phyloP scores from a whole-genome alignment of 108 stramenopile species.

The Asterionellopsis glacialis region DNA sequence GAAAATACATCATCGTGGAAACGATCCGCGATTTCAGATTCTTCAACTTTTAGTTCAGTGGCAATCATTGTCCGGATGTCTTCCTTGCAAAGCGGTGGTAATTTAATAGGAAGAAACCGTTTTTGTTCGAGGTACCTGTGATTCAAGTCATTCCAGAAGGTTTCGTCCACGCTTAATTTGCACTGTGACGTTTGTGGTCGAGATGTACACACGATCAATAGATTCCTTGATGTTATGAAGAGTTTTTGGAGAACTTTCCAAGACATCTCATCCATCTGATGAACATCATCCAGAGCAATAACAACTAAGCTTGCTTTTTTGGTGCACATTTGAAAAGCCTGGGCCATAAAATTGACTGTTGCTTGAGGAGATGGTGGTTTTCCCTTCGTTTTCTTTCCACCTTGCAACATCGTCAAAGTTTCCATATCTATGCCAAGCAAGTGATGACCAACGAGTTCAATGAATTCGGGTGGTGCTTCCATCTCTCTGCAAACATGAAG shows the following conservation, averaged over 20 bases:
- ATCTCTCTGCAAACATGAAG: background rate
- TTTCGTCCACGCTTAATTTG: slow-evolving; percentile 24
- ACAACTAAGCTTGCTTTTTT: slow-evolving; percentile 36
- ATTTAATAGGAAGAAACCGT: slow-evolving; percentile 35
- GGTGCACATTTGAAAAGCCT: slow-evolving; percentile 55
- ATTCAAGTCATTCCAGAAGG: slow-evolving; percentile 48
- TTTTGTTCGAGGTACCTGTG: slow-evolving; percentile 7
- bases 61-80: slow-evolving; percentile 50
- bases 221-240: slow-evolving; percentile 37
- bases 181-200: slow-evolving; percentile 16
- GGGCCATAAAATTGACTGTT: slow-evolving; percentile 51
- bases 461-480: background rate
- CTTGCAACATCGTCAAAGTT: slow-evolving; percentile 1
- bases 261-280: slow-evolving; percentile 56
- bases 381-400: no score
- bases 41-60: slow-evolving; percentile 22
- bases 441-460: background rate
- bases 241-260: slow-evolving; percentile 59
- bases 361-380: slow-evolving; percentile 5
- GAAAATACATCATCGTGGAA: slow-evolving; percentile 34
- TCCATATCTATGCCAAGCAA: background rate
- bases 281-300: slow-evolving; percentile 67
- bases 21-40: slow-evolving; percentile 28
- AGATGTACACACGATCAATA: slow-evolving; percentile 53
- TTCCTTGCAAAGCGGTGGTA: slow-evolving; percentile 30